These are phyloP conservation scores for Serendipita sp. DNA, from an alignment of 768 basidiomycete species.

Conservation along the genomic window DNA sequence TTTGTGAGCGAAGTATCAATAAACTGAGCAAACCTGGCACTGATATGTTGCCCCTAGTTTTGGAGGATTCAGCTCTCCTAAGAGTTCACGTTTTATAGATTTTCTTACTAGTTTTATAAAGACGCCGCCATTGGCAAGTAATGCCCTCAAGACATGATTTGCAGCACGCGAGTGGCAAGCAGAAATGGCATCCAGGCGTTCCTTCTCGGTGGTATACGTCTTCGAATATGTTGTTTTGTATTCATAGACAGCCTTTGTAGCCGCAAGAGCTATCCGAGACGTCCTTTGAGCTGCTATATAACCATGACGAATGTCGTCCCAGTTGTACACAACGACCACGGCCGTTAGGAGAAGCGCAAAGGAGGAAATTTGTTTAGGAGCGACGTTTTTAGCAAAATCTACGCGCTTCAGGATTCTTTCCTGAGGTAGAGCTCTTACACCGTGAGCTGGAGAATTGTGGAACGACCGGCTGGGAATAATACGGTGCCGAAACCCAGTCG, in stretches of 20 bases:
- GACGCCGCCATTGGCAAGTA: constrained; percentile 76
- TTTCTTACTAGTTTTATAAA: constrained; percentile 6
- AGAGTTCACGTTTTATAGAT: neutral
- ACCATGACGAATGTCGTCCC: neutral
- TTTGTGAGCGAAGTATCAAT: too few relatives aligned
- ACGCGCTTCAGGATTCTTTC: neutral
- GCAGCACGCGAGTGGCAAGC: constrained; percentile 78
- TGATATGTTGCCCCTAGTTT: constrained; percentile 13
- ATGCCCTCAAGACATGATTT: constrained; percentile 55
- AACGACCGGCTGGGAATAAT: too few relatives aligned
- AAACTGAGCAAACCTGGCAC: neutral
- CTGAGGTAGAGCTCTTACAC: neutral
- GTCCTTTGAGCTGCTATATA: neutral
- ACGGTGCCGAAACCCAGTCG: too few relatives aligned
- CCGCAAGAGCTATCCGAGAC: neutral
- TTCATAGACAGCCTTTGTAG: neutral
- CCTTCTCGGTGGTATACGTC: constrained; percentile 33
- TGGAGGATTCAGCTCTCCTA: constrained; percentile 9
- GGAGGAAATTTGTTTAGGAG: neutral
- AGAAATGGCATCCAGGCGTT: constrained; percentile 40
- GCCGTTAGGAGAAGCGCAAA: neutral
- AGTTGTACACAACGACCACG: neutral
- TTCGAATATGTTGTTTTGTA: constrained; percentile 31
- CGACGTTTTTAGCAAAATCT: neutral
- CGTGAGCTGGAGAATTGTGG: too few relatives aligned